A percentile compares a stretch with the other conserved stretches of the same genome.
Conservation (phyloP, 208 protist species). For the Acanthamoeba royreba region DNA sequence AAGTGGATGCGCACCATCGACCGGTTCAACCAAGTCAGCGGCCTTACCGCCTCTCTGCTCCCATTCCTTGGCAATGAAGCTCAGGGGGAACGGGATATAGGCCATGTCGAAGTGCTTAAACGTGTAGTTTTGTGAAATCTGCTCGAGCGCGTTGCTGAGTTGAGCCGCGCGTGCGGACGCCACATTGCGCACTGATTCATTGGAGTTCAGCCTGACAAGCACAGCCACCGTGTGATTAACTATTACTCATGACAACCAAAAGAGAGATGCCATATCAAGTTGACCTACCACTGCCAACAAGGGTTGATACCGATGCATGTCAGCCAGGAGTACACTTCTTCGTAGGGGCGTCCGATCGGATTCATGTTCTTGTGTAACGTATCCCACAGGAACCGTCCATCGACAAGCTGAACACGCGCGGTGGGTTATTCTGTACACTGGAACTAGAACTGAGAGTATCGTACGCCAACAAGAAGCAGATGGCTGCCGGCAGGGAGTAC, state of each 20-base stretch:
- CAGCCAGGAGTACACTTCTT: conserved; percentile 77
- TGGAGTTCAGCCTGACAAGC: conserved; percentile 80
- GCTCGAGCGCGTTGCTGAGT: conserved; percentile 62
- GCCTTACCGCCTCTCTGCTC: conserved; percentile 50
- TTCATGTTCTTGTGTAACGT: conserved; percentile 75
- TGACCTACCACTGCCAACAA: conserved; percentile 63
- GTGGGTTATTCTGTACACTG: neutral
- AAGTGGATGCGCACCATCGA: conserved; percentile 82
- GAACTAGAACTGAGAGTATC: neutral
- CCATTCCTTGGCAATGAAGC: conserved; percentile 45
- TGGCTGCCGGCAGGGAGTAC: conserved; percentile 59
- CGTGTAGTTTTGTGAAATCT: conserved; percentile 61
- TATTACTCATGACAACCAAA: neutral
- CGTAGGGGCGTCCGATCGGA: conserved; percentile 75
- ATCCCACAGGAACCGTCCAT: conserved; percentile 82
- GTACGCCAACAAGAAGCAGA: conserved; percentile 62
- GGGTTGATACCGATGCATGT: conserved; percentile 77
- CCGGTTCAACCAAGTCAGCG: conserved; percentile 76
- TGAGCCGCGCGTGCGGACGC: conserved; percentile 57
- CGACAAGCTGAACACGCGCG: conserved; percentile 49
- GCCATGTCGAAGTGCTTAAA: conserved; percentile 77
- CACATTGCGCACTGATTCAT: conserved; percentile 75
- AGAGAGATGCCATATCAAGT: neutral
- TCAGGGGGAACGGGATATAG: conserved; percentile 70
- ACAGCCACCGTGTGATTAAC: neutral